Evolutionary conservation across 192 early-diverging fungal species (phyloP), one percentile per base, ranked within the genome.

Genomic region (Geranomyces michiganensis): DNA sequence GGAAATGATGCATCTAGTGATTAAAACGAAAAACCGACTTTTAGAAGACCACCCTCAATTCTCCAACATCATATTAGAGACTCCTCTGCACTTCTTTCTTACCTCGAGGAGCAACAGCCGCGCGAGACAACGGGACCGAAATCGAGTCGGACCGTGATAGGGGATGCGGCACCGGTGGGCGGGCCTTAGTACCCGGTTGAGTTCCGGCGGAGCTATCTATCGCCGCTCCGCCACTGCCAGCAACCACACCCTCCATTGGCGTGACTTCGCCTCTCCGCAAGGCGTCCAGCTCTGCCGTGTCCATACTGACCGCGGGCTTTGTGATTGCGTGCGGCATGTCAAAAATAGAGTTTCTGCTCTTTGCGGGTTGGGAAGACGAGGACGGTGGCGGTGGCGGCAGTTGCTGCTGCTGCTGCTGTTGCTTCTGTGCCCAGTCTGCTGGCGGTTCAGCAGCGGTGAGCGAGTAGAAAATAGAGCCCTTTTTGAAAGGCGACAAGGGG

Each of bases 281-380:
- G 4, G 44, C 74, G 0, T 56, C 68, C 14, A 82, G 59, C 62
- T 83, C 82, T 15, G 68, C 64, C 9, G 30, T 32, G 26, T 67
- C 65, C 82, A 83, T 83, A 22, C 74, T 73, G 12, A 68, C 27
- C 8, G 78, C 75, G 6, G 82, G 82, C 60, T 83, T 83, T 14
- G 55, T 26, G 32, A 83, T 73, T 19, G 65, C 32, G 26, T 79
- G 76, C 15, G 63, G 24, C 17, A 69, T 47, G 17, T 72, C 76
- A 56, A 83, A 83, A 41, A 83, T 81, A 31, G 74, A 71, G 68
- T 83, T 83, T 33, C 22, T 64, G 44, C 62, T 64, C 41, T 36
- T 56, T 26, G 29, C 31, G 7, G 55, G 22, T 7, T 10, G 10
- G 36, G 36, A 3, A 10, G 36, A 41, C 5, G 36, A 7, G 36